phyloP scores from a whole-genome alignment of 192 early-diverging fungal species.

The Blastocladiella britannica region DNA sequence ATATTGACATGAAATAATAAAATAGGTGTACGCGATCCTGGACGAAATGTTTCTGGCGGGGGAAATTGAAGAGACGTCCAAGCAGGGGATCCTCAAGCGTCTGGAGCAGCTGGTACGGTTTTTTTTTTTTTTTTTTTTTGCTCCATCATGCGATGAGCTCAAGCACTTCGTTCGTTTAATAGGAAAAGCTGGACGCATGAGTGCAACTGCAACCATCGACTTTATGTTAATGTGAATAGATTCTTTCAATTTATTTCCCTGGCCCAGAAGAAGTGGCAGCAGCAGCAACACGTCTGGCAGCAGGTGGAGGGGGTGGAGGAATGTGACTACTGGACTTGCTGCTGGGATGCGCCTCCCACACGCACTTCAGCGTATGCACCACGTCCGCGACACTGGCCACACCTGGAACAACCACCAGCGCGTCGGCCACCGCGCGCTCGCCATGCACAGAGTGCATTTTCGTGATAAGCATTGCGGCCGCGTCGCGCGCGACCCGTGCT shows the following conservation, averaged over 20 bases:
- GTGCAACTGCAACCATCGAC: not conserved
- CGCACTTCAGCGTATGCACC: not conserved
- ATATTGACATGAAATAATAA: too few species aligned
- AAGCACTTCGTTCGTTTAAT: not conserved
- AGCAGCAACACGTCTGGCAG: too few species aligned
- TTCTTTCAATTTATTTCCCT: too few species aligned
- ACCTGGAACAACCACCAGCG: too few species aligned
- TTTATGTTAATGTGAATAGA: too few species aligned
- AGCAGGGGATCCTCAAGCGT: constrained; percentile 46
- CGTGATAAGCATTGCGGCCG: too few species aligned
- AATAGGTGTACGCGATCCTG: constrained; percentile 75
- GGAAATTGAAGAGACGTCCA: constrained; percentile 93
- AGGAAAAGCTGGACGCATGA: not conserved
- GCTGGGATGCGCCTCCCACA: not conserved
- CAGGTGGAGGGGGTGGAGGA: too few species aligned
- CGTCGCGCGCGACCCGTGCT: too few species aligned
- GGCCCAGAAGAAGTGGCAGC: too few species aligned
- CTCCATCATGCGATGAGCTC: not conserved
- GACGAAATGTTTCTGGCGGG: constrained; percentile 97
- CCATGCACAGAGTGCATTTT: too few species aligned
- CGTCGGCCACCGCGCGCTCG: too few species aligned
- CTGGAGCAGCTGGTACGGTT: constrained; percentile 39
- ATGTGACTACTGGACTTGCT: not conserved
- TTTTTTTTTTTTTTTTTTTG: not conserved
- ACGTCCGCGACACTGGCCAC: too few species aligned